phyloP scores from a whole-genome alignment of 2,329 filamentous ascomycete species.

The Phyllosticta citribraziliensis region DNA sequence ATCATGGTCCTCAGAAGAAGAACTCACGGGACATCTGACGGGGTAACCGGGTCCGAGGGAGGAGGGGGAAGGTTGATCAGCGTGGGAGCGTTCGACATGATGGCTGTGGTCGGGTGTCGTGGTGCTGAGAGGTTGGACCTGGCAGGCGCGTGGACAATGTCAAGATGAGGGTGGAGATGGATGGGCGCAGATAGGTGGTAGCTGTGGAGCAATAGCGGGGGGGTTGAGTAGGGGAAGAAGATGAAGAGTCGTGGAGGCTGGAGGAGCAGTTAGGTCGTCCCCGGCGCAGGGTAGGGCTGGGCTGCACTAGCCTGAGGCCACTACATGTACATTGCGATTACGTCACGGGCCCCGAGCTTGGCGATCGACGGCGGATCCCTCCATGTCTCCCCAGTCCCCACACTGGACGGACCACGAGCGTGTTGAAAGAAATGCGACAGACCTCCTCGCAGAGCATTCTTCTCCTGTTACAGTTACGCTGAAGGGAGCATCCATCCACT shows the following conservation, averaged over 20 bases:
- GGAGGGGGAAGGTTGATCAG: slow-evolving; percentile 78
- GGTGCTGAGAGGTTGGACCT: background rate
- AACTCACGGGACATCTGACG: slow-evolving; percentile 78
- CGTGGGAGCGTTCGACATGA: slow-evolving; percentile 45
- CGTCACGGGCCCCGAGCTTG: background rate
- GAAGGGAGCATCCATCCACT: too few relatives aligned
- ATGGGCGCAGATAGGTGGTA: background rate
- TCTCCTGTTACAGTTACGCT: too few relatives aligned
- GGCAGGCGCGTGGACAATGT: background rate
- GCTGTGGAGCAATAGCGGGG: background rate
- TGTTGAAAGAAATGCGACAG: too few relatives aligned
- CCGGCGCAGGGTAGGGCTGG: background rate
- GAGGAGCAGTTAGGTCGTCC: background rate
- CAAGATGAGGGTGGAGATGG: background rate
- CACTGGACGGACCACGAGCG: too few relatives aligned
- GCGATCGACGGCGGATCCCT: background rate
- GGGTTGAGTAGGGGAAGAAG: background rate
- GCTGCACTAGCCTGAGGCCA: background rate
- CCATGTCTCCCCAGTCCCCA: too few relatives aligned
- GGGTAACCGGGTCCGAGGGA: slow-evolving; percentile 73
- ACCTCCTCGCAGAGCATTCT: too few relatives aligned
- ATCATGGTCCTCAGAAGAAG: too few relatives aligned
- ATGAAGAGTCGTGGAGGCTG: background rate
- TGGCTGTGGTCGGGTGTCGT: slow-evolving; percentile 1
- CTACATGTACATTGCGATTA: too few relatives aligned